Conservation (phyloP, 1,284 basidiomycete species). For the Boletellus deceptivus region DNA sequence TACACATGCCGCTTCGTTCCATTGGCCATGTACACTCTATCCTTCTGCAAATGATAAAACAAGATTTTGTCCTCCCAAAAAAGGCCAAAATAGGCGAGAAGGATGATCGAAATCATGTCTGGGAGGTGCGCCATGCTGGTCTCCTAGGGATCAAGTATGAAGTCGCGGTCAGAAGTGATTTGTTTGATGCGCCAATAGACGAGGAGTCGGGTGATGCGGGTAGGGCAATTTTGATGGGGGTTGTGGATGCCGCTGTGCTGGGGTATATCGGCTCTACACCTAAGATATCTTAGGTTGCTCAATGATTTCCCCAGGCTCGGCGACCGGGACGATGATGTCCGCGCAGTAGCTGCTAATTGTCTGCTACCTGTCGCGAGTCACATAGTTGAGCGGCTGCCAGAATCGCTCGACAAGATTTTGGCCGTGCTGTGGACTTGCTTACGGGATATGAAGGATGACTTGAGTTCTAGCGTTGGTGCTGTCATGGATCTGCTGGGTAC, state of each 20-base stretch:
- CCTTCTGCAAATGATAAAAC: constrained; percentile 91
- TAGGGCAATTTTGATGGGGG: constrained; percentile 62
- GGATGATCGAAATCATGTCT: constrained; percentile 69
- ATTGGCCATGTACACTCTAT: constrained; percentile 81
- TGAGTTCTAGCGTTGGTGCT: constrained; percentile 94
- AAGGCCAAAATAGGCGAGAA: constrained; percentile 40
- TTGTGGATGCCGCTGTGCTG: constrained; percentile 85
- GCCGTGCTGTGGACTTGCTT: constrained; percentile 91
- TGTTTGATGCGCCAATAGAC: constrained; percentile 56
- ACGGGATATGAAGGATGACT: constrained; percentile 91
- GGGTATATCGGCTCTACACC: constrained; percentile 54
- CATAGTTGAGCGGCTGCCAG: constrained; percentile 76
- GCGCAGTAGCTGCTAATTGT: constrained; percentile 92
- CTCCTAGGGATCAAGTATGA: constrained; percentile 97
- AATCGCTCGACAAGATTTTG: constrained; percentile 72
- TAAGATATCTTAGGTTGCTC: constrained; percentile 7
- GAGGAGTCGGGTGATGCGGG: constrained; percentile 39
- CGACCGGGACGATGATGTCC: constrained; percentile 95
- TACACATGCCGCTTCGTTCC: constrained; percentile 80
- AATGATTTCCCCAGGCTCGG: constrained; percentile 57
- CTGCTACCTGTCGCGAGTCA: constrained; percentile 83
- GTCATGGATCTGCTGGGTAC: constrained; percentile 95
- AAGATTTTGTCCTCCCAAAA: constrained; percentile 61
- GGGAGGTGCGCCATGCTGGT: constrained; percentile 98
- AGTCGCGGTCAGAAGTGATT: constrained; percentile 87